These are phyloP conservation scores for Aspergillus quadricinctus DNA, from an alignment of 2,329 filamentous ascomycete genomes.

Conservation along the genomic window DNA sequence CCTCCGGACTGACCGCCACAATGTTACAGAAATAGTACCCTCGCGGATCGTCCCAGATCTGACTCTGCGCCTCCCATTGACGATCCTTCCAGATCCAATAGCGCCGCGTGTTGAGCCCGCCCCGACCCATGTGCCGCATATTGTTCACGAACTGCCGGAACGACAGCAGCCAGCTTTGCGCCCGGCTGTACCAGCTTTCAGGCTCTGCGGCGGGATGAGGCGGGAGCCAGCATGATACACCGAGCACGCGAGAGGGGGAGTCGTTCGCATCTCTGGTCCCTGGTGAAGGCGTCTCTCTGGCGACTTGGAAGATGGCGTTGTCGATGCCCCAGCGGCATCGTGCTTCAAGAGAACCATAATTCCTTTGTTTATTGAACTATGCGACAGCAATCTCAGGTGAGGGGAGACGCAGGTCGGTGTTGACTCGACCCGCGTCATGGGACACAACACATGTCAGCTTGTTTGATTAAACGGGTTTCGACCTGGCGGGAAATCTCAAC, in stretches of 20 bases:
- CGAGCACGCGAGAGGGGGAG: slow-evolving; percentile 51
- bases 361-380: slow-evolving; percentile 58
- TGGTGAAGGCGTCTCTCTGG: slow-evolving; percentile 51
- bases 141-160: slow-evolving; percentile 63
- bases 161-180: slow-evolving; percentile 61
- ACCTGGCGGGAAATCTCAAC: neutral
- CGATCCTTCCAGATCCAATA: slow-evolving; percentile 74
- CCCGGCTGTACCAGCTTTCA: slow-evolving; percentile 61
- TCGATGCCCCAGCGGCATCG: slow-evolving; percentile 69
- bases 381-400: slow-evolving; percentile 3
- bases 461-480: neutral
- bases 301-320: slow-evolving; percentile 68
- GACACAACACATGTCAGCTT: slow-evolving; percentile 16
- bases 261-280: neutral
- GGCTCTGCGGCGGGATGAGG: slow-evolving; percentile 49
- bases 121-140: slow-evolving; percentile 58
- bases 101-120: slow-evolving; percentile 61
- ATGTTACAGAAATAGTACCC: slow-evolving; percentile 78
- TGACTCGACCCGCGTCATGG: slow-evolving; percentile 16
- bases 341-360: slow-evolving; percentile 58
- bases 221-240: slow-evolving; percentile 70
- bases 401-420: slow-evolving; percentile 6
- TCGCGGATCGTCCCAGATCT: slow-evolving; percentile 62
- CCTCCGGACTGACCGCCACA: slow-evolving; percentile 64
- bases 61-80: slow-evolving; percentile 58